These are phyloP conservation scores for Suillus brevipes DNA, from an alignment of 768 basidiomycete species.

Conservation along the genomic window DNA sequence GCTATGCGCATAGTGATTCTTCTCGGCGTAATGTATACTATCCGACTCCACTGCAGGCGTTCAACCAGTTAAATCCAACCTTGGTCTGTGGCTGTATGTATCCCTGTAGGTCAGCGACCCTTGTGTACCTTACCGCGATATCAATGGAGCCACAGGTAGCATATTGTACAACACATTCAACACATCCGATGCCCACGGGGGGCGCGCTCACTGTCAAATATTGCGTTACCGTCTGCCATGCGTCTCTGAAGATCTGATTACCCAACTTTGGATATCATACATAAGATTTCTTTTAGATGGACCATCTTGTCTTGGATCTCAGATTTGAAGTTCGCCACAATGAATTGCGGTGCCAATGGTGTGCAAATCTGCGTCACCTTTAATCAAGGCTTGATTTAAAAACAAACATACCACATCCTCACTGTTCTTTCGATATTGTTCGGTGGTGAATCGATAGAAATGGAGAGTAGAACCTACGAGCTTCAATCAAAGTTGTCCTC, in stretches of 20 bases:
- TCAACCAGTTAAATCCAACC: not conserved
- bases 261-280: not conserved
- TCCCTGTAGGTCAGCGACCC: not conserved
- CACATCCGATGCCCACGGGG: not conserved
- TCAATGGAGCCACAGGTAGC: not conserved
- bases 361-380: not conserved
- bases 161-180: not conserved
- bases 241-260: too few relatives aligned
- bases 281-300: not conserved
- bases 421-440: not conserved
- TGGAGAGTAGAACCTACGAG: too few relatives aligned
- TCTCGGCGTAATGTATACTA: not conserved
- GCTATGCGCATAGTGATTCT: not conserved
- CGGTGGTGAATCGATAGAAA: too few relatives aligned
- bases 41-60: not conserved
- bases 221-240: not conserved
- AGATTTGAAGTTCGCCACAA: not conserved
- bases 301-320: not conserved
- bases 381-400: not conserved
- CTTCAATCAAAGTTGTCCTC: too few relatives aligned
- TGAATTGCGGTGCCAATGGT: not conserved
- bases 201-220: not conserved
- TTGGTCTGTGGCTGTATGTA: not conserved
- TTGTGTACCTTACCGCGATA: not conserved
- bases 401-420: not conserved